Evolutionary conservation across 257 asterid genomes (phyloP).

Genomic region (Salvia rosmarinus): DNA sequence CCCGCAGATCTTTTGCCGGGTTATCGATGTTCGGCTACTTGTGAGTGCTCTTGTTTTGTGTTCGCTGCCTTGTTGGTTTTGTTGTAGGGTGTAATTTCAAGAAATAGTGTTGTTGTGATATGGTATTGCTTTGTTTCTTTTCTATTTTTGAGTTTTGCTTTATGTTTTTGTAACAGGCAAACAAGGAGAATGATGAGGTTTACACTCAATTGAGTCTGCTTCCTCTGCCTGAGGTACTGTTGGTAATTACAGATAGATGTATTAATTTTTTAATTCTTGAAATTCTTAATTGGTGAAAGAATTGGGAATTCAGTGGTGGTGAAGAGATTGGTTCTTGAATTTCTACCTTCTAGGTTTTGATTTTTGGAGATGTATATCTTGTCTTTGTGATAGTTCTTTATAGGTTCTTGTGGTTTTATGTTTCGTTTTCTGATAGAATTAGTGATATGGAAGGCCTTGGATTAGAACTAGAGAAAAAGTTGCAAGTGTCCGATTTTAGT

Average conservation of each 20-base stretch:
- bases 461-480: constrained; percentile 7
- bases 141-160: constrained; percentile 8
- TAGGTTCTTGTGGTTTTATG: constrained; percentile 2
- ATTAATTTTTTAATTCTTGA: constrained; percentile 16
- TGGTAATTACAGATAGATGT: constrained; percentile 13
- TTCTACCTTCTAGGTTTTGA: not conserved
- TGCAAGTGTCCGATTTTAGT: not conserved
- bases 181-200: constrained; percentile 97
- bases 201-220: constrained; percentile 83
- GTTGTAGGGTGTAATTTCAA: not conserved
- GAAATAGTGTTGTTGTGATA: not conserved
- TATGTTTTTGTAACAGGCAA: constrained; percentile 63
- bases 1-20: constrained; percentile 89
- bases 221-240: constrained; percentile 77
- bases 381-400: constrained; percentile 2
- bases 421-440: constrained; percentile 1
- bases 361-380: too few relatives aligned
- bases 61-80: constrained; percentile 9
- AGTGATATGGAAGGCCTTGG: constrained; percentile 1
- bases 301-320: constrained; percentile 19
- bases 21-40: constrained; percentile 81
- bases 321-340: constrained; percentile 8
- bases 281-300: constrained; percentile 6
- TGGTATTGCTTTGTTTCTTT: not conserved
- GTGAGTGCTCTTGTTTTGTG: constrained; percentile 46